Conservation (phyloP, 768 basidiomycete species). For the Multifurca ochricompacta region DNA sequence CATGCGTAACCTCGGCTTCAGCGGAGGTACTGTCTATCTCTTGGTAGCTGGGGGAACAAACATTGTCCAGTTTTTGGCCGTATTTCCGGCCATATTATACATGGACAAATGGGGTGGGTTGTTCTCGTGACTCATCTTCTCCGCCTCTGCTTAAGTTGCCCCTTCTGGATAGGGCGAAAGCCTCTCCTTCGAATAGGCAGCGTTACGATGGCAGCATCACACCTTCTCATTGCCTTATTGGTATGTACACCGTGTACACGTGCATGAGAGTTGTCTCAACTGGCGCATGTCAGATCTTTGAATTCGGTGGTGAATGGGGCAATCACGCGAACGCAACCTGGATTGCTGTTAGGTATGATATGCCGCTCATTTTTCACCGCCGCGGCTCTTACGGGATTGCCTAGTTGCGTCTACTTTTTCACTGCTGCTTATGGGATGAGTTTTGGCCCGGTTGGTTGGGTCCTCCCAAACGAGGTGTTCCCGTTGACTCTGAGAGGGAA, state of each 20-base stretch:
- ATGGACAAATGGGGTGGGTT: conserved; percentile 53
- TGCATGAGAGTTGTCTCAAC: not conserved
- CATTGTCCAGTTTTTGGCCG: conserved; percentile 69
- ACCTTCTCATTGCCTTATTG: conserved; percentile 55
- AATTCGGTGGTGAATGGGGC: conserved; percentile 50
- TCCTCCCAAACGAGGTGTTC: conserved; percentile 78
- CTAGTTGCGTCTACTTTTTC: conserved; percentile 56
- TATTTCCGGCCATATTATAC: conserved; percentile 61
- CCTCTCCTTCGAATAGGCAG: conserved; percentile 62
- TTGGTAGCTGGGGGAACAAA: conserved; percentile 75
- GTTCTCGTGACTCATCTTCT: not conserved
- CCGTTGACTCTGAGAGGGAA: conserved; percentile 70
- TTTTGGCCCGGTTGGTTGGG: conserved; percentile 78
- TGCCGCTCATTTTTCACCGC: not conserved
- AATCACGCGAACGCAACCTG: conserved; percentile 53
- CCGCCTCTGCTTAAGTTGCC: not conserved
- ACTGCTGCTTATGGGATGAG: conserved; percentile 72
- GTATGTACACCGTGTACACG: conserved; percentile 31
- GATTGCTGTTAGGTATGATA: conserved; percentile 55
- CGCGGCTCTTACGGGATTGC: not conserved
- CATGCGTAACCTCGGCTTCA: conserved; percentile 54
- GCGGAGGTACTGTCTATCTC: conserved; percentile 50
- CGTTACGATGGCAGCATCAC: conserved; percentile 53
- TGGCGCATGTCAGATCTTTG: conserved; percentile 32
- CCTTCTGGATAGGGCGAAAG: conserved; percentile 42